phyloP scores from a whole-genome alignment of 352 stramenopile genomes.

The Phytophthora pseudosyringae region DNA sequence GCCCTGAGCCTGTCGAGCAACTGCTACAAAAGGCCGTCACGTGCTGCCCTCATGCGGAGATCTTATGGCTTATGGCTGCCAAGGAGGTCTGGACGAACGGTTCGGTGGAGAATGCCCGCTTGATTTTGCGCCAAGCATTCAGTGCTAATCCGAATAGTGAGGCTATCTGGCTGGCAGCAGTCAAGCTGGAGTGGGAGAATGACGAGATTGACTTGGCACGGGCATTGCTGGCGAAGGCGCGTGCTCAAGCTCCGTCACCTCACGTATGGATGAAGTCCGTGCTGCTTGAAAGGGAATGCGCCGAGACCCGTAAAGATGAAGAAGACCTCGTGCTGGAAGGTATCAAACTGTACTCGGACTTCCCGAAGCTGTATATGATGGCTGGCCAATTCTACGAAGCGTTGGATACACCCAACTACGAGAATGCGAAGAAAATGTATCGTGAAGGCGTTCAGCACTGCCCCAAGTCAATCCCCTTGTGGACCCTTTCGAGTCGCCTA shows the following conservation, averaged over 20 bases:
- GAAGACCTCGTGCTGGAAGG: constrained; percentile 92
- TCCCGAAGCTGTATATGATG: constrained; percentile 99
- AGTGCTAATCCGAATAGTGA: constrained; percentile 97
- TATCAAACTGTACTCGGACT: constrained; percentile 90
- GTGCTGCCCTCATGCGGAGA: constrained; percentile 93
- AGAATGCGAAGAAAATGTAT: constrained; percentile 92
- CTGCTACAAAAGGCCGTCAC: constrained; percentile 95
- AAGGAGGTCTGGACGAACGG: constrained; percentile 97
- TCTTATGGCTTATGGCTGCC: constrained; percentile 98
- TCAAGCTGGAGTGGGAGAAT: constrained; percentile 99
- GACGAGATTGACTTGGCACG: constrained; percentile 95
- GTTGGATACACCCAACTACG: constrained; percentile 55
- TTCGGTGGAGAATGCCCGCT: constrained; percentile 93
- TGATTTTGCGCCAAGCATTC: constrained; percentile 97
- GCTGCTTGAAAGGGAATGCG: constrained; percentile 94
- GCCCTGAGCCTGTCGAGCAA: constrained; percentile 78
- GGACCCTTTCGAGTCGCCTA: constrained; percentile 93
- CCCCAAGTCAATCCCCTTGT: constrained; percentile 94
- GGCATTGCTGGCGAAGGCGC: constrained; percentile 79
- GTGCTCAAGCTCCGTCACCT: constrained; percentile 85
- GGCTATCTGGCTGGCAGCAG: constrained; percentile 95
- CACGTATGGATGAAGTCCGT: constrained; percentile 99
- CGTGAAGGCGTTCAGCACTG: constrained; percentile 93
- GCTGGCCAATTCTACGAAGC: constrained; percentile 93
- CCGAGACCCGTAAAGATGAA: constrained; percentile 59